Evolutionary conservation across 108 stramenopile species (phyloP).

Genomic region (Cyclotella distinguenda): DNA sequence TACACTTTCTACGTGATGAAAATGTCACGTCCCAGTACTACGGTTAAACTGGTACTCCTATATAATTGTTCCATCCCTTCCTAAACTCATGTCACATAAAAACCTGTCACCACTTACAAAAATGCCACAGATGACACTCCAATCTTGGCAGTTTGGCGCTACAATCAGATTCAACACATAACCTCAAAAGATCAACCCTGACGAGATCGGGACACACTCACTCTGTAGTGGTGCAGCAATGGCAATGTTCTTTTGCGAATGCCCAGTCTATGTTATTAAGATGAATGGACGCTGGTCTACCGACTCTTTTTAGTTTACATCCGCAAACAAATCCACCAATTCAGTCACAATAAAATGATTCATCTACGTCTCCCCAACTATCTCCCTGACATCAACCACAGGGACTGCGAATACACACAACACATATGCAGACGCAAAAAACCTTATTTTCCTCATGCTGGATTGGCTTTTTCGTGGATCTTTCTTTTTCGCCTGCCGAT

Average conservation of each 20-base stretch:
- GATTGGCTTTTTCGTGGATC: no score
- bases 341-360: neutral
- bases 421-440: no score
- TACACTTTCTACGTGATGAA: no score
- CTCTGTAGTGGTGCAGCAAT: slow-evolving; percentile 7
- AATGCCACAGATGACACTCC: neutral
- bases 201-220: slow-evolving; percentile 28
- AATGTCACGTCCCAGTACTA: no score
- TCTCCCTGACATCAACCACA: no score
- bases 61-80: no score
- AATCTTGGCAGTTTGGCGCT: slow-evolving; percentile 2
- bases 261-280: slow-evolving; percentile 15
- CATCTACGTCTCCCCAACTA: neutral
- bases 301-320: slow-evolving; percentile 22
- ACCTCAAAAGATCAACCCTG: neutral
- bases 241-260: slow-evolving; percentile 14
- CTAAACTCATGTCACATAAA: no score
- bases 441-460: no score
- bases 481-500: no score
- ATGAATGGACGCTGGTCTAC: slow-evolving; percentile 13
- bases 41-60: no score
- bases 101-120: neutral
- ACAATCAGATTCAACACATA: slow-evolving; percentile 5
- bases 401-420: no score
- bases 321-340: slow-evolving; percentile 21